These are phyloP conservation scores for Claviceps paspali DNA, from an alignment of 2,329 filamentous ascomycete genomes.

Conservation along the genomic window DNA sequence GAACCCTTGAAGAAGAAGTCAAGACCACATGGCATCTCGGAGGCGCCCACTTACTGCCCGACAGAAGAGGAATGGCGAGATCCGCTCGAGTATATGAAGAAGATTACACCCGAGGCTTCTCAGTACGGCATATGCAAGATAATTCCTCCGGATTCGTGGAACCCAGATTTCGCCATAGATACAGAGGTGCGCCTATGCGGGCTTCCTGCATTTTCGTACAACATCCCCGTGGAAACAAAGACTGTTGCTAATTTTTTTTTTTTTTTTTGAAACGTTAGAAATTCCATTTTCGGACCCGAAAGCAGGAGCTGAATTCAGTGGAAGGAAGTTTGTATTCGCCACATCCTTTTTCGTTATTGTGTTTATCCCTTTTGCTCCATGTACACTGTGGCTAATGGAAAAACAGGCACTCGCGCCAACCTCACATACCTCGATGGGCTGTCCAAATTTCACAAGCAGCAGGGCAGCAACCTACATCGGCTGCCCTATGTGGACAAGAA, in stretches of 20 bases:
- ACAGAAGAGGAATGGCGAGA: constrained; percentile 92
- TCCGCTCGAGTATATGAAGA: constrained; percentile 83
- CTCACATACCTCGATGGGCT: constrained; percentile 91
- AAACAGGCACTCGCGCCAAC: constrained; percentile 75
- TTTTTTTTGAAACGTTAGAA: constrained; percentile 43
- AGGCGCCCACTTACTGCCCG: constrained; percentile 81
- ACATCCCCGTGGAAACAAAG: neutral
- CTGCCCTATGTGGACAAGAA: constrained; percentile 97
- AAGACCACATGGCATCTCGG: constrained; percentile 69
- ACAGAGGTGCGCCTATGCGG: constrained; percentile 53
- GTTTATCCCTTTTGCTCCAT: neutral
- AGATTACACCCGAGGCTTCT: constrained; percentile 72
- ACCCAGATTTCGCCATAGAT: constrained; percentile 88
- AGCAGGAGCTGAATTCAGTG: constrained; percentile 92
- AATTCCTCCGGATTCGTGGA: constrained; percentile 86
- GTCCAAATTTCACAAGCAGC: constrained; percentile 91
- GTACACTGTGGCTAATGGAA: constrained; percentile 1
- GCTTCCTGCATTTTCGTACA: constrained; percentile 4
- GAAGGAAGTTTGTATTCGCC: constrained; percentile 66
- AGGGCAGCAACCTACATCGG: constrained; percentile 84
- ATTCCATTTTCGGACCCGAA: constrained; percentile 92
- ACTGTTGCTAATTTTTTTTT: constrained; percentile 1
- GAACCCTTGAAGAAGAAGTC: constrained; percentile 64
- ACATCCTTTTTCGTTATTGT: neutral
- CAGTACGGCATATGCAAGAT: constrained; percentile 93